These are phyloP conservation scores for Daedaleopsis nitida DNA, from an alignment of 768 basidiomycete genomes.

Conservation along the genomic window DNA sequence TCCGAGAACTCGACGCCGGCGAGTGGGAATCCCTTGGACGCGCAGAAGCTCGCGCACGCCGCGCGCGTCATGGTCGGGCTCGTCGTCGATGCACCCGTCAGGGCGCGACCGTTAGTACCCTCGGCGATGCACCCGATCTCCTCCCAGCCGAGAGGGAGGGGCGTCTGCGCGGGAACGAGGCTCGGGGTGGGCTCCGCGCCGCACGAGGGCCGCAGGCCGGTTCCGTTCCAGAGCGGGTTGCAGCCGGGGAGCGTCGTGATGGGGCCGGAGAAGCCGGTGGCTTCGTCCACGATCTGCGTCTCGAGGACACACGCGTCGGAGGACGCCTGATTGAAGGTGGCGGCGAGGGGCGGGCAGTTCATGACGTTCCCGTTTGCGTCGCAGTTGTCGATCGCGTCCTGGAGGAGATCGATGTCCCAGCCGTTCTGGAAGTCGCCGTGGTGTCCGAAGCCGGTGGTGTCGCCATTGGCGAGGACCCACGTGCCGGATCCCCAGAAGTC, in stretches of 20 bases:
- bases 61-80: conserved; percentile 24
- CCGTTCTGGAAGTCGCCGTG: conserved; percentile 30
- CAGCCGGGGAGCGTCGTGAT: conserved; percentile 27
- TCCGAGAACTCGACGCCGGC: conserved; percentile 32
- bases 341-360: conserved; percentile 24
- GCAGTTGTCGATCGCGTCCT: conserved; percentile 27
- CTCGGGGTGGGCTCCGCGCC: conserved; percentile 12
- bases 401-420: conserved; percentile 27
- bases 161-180: conserved; percentile 15
- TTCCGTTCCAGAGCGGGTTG: conserved; percentile 23
- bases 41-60: conserved; percentile 27
- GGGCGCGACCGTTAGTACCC: conserved; percentile 27
- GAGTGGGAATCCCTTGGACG: conserved; percentile 24
- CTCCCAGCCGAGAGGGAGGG: conserved; percentile 22
- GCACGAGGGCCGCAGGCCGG: conserved; percentile 11
- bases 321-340: conserved; percentile 21
- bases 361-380: conserved; percentile 26
- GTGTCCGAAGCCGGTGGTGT: conserved; percentile 26
- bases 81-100: conserved; percentile 22
- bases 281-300: conserved; percentile 20
- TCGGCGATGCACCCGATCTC: conserved; percentile 29
- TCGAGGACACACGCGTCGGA: conserved; percentile 24
- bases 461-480: conserved; percentile 26
- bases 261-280: conserved; percentile 14
- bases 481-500: conserved; percentile 22